phyloP scores from a whole-genome alignment of 352 stramenopile genomes.

The Phytophthora pinifolia region DNA sequence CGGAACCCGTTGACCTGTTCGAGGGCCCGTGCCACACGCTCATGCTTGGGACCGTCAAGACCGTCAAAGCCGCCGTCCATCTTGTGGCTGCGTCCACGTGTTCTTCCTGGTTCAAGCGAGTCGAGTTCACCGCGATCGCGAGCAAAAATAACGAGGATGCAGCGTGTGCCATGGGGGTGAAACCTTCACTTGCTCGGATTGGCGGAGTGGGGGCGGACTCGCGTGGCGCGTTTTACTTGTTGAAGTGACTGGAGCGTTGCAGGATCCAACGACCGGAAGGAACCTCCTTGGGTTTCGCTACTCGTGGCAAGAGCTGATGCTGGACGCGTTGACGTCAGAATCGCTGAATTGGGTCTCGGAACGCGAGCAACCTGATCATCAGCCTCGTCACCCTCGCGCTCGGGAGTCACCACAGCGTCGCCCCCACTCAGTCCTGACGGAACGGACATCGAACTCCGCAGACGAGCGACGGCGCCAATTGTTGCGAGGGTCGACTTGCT shows the following conservation, averaged over 20 bases:
- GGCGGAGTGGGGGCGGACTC: constrained; percentile 51
- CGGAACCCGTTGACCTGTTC: constrained; percentile 70
- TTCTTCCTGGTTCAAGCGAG: not conserved
- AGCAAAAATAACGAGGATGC: constrained; percentile 29
- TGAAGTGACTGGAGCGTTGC: constrained; percentile 48
- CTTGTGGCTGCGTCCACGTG: not conserved
- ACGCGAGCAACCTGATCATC: constrained; percentile 1
- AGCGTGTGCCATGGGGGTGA: constrained; percentile 3
- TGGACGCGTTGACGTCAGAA: constrained; percentile 10
- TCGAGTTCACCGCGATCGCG: not conserved
- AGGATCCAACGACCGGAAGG: constrained; percentile 36
- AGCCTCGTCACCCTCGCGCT: constrained; percentile 1
- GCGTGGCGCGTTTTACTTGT: constrained; percentile 38
- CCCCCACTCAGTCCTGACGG: constrained; percentile 2
- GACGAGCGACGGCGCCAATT: constrained; percentile 22
- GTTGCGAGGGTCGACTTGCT: constrained; percentile 12
- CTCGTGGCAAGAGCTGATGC: constrained; percentile 17
- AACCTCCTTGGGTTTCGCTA: constrained; percentile 1
- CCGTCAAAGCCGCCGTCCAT: constrained; percentile 25
- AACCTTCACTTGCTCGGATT: constrained; percentile 17
- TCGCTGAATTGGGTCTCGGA: constrained; percentile 7
- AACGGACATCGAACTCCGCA: constrained; percentile 20
- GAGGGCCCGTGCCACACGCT: constrained; percentile 60
- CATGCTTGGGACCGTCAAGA: constrained; percentile 42
- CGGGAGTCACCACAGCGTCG: constrained; percentile 1